Base-by-base conservation (phyloP, 495 filamentous ascomycete genomes). In the Venustampulla echinocandica region DNA sequence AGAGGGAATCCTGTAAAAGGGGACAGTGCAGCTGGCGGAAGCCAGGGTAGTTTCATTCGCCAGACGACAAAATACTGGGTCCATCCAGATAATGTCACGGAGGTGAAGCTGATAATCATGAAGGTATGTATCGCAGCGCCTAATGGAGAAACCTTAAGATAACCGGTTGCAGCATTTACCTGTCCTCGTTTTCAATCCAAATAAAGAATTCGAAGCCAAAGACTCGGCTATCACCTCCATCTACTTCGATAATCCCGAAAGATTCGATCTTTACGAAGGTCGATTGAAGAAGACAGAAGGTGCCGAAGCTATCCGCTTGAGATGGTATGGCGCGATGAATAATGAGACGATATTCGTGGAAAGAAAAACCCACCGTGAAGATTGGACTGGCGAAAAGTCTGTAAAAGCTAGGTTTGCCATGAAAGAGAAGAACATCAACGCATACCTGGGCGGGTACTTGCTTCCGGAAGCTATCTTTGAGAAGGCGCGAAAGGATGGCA, bases 41-140 rank as follows among this genome's bases (percentile, higher is more conserved):
- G 73, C 46, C 92, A 99, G 66, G 92, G 88, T 56, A 99, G 87
- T 66, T 99, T 99, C 57, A 76, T 99, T 45, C 81, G 92, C 14
- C 87, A 99, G 60, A 99, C 92, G 0, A 99, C 92, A 2, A 99
- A 99, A 60, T 99, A 97, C 72, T 99, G 92, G 92, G 90, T 99
- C 40, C 92, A 99, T 56, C 86, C 85, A 6, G 93, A 99, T 63
- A 97, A 99, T 59, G 92, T 99, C 60, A 97, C 92, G 3, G 92
- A 99, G 63, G 64, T 99, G 47, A 99, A 99, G 64, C 73, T 99
- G 59, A 88, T 99, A 52, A 87, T 99, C 52, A 71, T 98, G 23
- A 96, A 98, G 69, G 77, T 79, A 56, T 19, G 58, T 28, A 27
- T 30, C n/a, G 20, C 28, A 14, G 20, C 10, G 1, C 1, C 36